phyloP scores from a whole-genome alignment of 2,329 filamentous ascomycete species.

The Colletotrichum sp. region DNA sequence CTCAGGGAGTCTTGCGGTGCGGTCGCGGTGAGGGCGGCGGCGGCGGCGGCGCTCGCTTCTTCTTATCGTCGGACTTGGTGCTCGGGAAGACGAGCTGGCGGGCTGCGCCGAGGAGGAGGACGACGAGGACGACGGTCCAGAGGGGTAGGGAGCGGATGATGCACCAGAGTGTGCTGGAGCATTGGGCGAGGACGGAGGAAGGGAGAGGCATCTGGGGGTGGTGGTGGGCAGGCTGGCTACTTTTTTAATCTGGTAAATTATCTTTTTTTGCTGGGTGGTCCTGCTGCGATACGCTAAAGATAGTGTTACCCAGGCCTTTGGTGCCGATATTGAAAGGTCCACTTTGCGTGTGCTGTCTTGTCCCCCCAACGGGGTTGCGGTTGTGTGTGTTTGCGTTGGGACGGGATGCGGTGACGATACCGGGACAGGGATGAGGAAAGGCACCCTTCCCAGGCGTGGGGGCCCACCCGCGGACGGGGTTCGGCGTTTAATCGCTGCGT shows the following conservation, averaged over 20 bases:
- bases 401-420: not conserved
- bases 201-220: not conserved
- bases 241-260: not conserved
- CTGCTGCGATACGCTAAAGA: not conserved
- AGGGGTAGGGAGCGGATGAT: conserved; percentile 43
- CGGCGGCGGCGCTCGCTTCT: conserved; percentile 5
- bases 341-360: not conserved
- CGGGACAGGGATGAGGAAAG: not conserved
- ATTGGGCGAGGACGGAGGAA: conserved; percentile 41
- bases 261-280: not conserved
- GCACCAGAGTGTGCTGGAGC: conserved; percentile 47
- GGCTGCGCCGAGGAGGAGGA: conserved; percentile 38
- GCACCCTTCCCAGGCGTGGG: not conserved
- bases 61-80: conserved; percentile 10
- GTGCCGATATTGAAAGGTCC: not conserved
- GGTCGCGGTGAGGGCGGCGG: not conserved
- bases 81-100: conserved; percentile 30
- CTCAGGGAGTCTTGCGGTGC: not conserved
- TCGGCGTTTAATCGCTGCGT: not conserved
- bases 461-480: not conserved
- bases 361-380: not conserved
- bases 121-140: conserved; percentile 44
- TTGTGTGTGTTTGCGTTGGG: not conserved
- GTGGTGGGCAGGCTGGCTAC: not conserved
- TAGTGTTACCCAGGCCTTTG: not conserved